Conservation (phyloP, 139 green algal species). For the Volvox africanus region DNA sequence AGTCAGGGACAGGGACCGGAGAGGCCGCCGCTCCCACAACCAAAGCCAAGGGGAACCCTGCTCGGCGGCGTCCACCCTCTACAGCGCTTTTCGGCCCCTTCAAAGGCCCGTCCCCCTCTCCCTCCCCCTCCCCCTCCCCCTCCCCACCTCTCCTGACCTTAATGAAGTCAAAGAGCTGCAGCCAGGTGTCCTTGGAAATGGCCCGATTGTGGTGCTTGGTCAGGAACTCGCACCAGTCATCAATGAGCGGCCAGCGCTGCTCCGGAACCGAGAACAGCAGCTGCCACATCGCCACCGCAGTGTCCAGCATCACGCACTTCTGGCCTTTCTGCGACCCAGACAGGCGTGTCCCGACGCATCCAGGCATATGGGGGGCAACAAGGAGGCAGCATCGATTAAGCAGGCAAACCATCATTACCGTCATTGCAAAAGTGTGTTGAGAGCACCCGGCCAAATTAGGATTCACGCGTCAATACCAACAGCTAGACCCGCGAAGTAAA, state of each 20-base stretch:
- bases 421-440: too few species aligned
- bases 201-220: constrained; percentile 82
- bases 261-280: constrained; percentile 77
- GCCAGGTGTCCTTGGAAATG: constrained; percentile 91
- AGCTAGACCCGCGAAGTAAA: too few species aligned
- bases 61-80: neutral
- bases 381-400: too few species aligned
- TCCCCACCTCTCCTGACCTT: constrained; percentile 13
- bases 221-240: constrained; percentile 91
- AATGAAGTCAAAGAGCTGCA: constrained; percentile 85
- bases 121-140: neutral
- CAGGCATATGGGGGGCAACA: too few species aligned
- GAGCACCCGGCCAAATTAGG: too few species aligned
- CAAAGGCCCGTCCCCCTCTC: neutral
- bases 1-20: too few species aligned
- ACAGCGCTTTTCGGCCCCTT: neutral
- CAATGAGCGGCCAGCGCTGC: constrained; percentile 70
- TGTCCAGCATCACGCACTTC: constrained; percentile 94
- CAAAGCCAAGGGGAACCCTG: too few species aligned
- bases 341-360: too few species aligned
- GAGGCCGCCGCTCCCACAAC: too few species aligned
- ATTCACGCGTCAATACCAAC: too few species aligned
- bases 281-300: constrained; percentile 94
- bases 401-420: too few species aligned
- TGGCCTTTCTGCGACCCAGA: constrained; percentile 84